Evolutionary conservation across 371 early-diverging fungal species (phyloP).

Genomic region (Paraphysoderma sedebokerense): DNA sequence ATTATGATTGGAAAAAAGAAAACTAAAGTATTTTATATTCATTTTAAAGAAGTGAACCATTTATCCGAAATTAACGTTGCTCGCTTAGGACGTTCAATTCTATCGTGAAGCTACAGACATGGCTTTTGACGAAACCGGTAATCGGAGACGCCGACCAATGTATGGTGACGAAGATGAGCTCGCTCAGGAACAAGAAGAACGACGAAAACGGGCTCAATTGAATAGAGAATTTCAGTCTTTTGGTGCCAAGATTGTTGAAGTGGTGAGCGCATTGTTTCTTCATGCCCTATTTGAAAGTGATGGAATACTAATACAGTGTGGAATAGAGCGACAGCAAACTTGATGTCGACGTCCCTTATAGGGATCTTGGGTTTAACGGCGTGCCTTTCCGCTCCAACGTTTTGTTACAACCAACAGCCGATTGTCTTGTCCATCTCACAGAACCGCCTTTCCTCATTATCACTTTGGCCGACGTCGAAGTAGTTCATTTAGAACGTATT

Average conservation of each 20-base stretch:
- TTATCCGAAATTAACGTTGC: background rate
- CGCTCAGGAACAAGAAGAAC: constrained; percentile 86
- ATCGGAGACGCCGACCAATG: constrained; percentile 71
- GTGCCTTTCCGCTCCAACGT: constrained; percentile 93
- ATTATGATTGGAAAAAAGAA: constrained; percentile 97
- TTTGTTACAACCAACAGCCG: constrained; percentile 88
- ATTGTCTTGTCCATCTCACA: constrained; percentile 91
- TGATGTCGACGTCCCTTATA: constrained; percentile 87
- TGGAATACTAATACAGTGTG: background rate
- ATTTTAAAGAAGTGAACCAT: background rate
- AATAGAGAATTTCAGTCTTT: constrained; percentile 92
- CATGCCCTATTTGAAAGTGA: background rate
- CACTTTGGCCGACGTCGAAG: constrained; percentile 88
- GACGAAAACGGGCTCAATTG: constrained; percentile 61
- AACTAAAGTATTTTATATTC: constrained; percentile 39
- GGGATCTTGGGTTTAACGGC: constrained; percentile 92
- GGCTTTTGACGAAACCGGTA: constrained; percentile 94
- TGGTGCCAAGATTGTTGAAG: constrained; percentile 78
- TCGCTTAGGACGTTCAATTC: constrained; percentile 86
- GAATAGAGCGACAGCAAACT: constrained; percentile 52
- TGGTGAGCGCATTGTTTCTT: constrained; percentile 17
- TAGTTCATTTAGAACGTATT: constrained; percentile 97
- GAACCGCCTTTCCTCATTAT: constrained; percentile 95
- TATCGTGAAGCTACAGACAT: constrained; percentile 93
- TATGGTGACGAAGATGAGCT: constrained; percentile 97